A percentile compares a stretch with the other conserved stretches of the same genome.
Conservation (phyloP, 2,329 filamentous ascomycete species). For the Aspergillus nomiae region DNA sequence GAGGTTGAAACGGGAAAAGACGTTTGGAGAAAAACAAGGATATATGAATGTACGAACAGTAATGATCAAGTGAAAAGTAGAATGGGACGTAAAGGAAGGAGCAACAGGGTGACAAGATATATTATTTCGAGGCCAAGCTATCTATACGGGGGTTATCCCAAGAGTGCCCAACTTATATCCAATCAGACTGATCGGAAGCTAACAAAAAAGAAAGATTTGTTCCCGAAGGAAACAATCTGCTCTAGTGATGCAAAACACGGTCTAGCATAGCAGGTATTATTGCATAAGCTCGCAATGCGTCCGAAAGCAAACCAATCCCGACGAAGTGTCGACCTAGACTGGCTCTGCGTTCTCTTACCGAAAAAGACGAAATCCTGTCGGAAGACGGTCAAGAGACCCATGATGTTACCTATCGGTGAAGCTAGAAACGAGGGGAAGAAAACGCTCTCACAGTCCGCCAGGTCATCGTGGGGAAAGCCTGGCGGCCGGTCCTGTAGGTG, state of each 20-base stretch:
- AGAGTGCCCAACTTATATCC: conserved; percentile 22
- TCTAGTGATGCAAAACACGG: conserved; percentile 13
- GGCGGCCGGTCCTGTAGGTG: conserved; percentile 23
- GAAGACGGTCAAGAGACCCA: conserved; percentile 1
- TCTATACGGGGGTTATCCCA: conserved; percentile 2
- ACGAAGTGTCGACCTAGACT: conserved; percentile 12
- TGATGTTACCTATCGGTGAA: conserved; percentile 23
- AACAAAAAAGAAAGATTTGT: conserved; percentile 11
- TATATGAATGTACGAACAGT: neutral
- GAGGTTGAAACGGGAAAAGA: neutral
- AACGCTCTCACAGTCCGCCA: conserved; percentile 20
- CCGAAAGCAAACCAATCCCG: conserved; percentile 14
- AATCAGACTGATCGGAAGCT: conserved; percentile 16
- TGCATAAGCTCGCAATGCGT: conserved; percentile 18
- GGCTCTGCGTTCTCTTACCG: conserved; percentile 15
- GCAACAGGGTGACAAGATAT: conserved; percentile 12
- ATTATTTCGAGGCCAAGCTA: conserved; percentile 16
- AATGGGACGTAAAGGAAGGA: conserved; percentile 4
- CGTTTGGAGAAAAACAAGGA: neutral
- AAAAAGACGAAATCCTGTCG: conserved; percentile 1
- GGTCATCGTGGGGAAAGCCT: conserved; percentile 28
- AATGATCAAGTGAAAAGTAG: neutral
- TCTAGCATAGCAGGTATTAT: conserved; percentile 20
- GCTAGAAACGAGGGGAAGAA: conserved; percentile 18
- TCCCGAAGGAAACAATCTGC: conserved; percentile 12